These are phyloP conservation scores for Cyphellophora attinorum DNA, from an alignment of 2,329 filamentous ascomycete species.

Conservation along the genomic window DNA sequence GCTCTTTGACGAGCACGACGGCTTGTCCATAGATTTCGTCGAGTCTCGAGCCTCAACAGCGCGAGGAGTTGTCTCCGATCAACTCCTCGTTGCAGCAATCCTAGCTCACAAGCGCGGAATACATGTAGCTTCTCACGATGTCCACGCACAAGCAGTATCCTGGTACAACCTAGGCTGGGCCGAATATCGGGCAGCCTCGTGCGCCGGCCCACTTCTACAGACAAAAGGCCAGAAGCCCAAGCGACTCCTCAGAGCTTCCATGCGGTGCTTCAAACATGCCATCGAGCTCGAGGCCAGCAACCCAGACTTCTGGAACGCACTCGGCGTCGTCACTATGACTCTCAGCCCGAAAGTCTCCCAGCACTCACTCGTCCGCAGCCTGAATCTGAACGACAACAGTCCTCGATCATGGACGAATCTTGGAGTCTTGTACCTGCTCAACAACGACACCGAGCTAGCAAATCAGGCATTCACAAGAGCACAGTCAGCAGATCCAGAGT, in stretches of 20 bases:
- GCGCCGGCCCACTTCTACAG: constrained; percentile 25
- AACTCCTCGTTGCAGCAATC: constrained; percentile 62
- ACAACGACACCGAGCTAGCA: constrained; percentile 75
- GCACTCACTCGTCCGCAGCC: constrained; percentile 81
- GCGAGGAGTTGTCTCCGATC: constrained; percentile 31
- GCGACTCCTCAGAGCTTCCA: constrained; percentile 69
- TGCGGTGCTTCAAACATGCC: constrained; percentile 86
- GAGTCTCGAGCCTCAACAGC: neutral
- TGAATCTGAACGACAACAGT: constrained; percentile 86
- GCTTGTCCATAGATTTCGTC: constrained; percentile 23
- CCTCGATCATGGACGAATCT: constrained; percentile 85
- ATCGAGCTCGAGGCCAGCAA: constrained; percentile 95
- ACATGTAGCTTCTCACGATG: constrained; percentile 59
- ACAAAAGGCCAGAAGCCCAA: constrained; percentile 39
- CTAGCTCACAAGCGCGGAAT: constrained; percentile 83
- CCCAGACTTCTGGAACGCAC: constrained; percentile 91
- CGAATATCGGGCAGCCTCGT: constrained; percentile 68
- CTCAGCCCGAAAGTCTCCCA: constrained; percentile 83
- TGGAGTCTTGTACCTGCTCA: constrained; percentile 72
- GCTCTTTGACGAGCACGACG: constrained; percentile 60
- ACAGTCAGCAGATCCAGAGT: constrained; percentile 90
- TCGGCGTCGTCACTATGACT: constrained; percentile 81
- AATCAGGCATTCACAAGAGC: constrained; percentile 83
- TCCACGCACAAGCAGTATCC: constrained; percentile 85
- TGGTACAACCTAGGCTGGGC: constrained; percentile 97